These are phyloP conservation scores for Flagelloscypha sp. DNA, from an alignment of 768 basidiomycete species.

Conservation along the genomic window DNA sequence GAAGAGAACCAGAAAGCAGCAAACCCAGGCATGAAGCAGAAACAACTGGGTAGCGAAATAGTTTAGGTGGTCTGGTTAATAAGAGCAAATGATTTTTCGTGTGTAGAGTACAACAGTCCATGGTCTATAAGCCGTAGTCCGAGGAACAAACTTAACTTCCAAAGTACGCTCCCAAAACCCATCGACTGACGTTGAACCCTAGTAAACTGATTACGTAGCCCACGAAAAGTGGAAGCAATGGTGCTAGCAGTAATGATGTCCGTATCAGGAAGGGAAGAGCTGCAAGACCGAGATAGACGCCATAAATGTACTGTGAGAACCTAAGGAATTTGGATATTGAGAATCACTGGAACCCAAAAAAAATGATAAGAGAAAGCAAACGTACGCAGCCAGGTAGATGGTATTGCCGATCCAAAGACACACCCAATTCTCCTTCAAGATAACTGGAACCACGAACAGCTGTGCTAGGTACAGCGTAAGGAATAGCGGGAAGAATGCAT, in stretches of 20 bases:
- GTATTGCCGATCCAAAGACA: slow-evolving; percentile 92
- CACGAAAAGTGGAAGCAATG: slow-evolving; percentile 77
- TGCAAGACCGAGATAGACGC: slow-evolving; percentile 77
- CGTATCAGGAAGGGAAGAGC: slow-evolving; percentile 93
- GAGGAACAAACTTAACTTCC: slow-evolving; percentile 19
- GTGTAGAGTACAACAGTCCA: neutral
- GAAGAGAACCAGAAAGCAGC: too few relatives aligned
- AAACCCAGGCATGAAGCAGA: too few relatives aligned
- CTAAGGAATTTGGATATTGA: slow-evolving; percentile 26
- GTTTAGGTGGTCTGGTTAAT: neutral
- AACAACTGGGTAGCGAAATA: neutral
- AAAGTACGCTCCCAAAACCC: slow-evolving; percentile 78
- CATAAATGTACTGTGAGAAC: slow-evolving; percentile 86
- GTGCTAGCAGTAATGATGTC: slow-evolving; percentile 84
- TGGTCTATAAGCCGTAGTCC: neutral
- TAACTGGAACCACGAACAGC: slow-evolving; percentile 74
- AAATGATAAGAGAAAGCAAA: slow-evolving; percentile 10
- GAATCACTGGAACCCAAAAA: neutral
- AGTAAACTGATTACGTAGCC: slow-evolving; percentile 81
- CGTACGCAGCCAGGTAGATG: slow-evolving; percentile 78
- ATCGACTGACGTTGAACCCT: slow-evolving; percentile 84
- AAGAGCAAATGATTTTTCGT: neutral
- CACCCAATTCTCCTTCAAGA: slow-evolving; percentile 86
- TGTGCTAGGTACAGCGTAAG: slow-evolving; percentile 86
- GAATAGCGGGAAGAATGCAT: slow-evolving; percentile 93